Base-by-base conservation (phyloP, 148 eudicot species). In the Nepenthes gracilis region DNA sequence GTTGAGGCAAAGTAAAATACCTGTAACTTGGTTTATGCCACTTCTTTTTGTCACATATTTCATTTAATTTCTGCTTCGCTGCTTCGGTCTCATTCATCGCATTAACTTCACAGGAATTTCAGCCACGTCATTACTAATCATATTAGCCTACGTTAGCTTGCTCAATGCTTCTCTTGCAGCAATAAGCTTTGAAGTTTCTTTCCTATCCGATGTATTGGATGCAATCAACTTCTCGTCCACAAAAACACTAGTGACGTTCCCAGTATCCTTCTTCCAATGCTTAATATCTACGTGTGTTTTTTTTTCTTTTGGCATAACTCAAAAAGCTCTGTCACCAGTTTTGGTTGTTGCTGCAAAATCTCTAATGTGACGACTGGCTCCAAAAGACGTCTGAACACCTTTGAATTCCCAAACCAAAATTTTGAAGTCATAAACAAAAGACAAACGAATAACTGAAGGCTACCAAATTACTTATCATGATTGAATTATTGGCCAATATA, bases 361-460 rank as follows among this genome's bases (percentile, higher is more conserved):
- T 88, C 90, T 48, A 73, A 78, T 11, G 85, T 85, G 14, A 85
- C 67, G 13, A 88, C 69, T 1, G 96, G 98, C 77, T 88, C 87
- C 56, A 85, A 61, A 45, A 92, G 55, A 49, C 58, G 58, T 69
- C 80, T 77, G 61, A 85, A 73, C 2, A 84, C 58, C 97, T 91
- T 48, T 47, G 50, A 40, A n/a, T 64, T 43, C 15, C 43, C n/a
- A 35, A 14, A 49, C 12, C 34, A 36, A 4, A 60, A 49, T 12
- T 34, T 23, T 12, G 15, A 55, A 32, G 9, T 64, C 50, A 66
- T 2, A 63, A 33, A 49, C 23, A 33, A 5, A 55, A 11, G 15
- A 56, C 47, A 14, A 2, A 54, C 2, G 49, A 9, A 8, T 2
- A 48, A 1, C 1, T 10, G 43, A 45, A 64, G 11, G 40, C 36